Base-by-base conservation (phyloP, 1,284 basidiomycete genomes). In the Ganoderma sp. region DNA sequence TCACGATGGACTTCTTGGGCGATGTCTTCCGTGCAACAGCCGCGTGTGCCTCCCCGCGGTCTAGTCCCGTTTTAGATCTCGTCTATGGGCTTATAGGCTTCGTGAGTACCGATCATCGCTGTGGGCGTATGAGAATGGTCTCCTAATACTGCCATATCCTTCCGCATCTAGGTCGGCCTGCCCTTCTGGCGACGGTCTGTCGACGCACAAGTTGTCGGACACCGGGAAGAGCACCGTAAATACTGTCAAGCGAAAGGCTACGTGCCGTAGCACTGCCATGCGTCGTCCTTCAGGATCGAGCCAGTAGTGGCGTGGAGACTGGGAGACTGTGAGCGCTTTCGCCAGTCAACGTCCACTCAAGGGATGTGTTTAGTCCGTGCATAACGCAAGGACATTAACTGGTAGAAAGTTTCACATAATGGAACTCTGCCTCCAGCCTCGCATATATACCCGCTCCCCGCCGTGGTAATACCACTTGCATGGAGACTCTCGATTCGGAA, bases 1-100 rank as follows among this genome's bases (percentile, higher is more conserved):
- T 96, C 73, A 88, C 92, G 0, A 88, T 87, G 48, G 91, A 95
- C 75, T 78, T 94, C 28, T 81, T 92, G 41, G 88, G 90, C 3
- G 81, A 87, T 64, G 73, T 96, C 34, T 91, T 97, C 79, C 85
- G 92, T 54, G 85, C 89, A 6, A 86, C 85, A 2, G 88, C 89
- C 8, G 86, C 91, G 28, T 95, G 93, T 3, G 81, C 87, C 32
- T 84, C 91, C 0, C 92, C 93, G 1, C 80, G 85, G 22, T 88
- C 88, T 74, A 91, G 88, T 75, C 74, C 84, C 42, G 65, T 92
- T 56, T 70, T 87, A 62, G 93, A 94, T 73, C 76, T 81, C 32
- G 60, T 88, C 28, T 82, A 83, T 65, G 77, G 78, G 4, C n/a
- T 86, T 25, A 79, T 87, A 60, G 84, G 81, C 43, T 78, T 77